A percentile compares a stretch with the other conserved stretches of the same genome.
These are phyloP conservation scores for Pythium phragmiticola DNA, from an alignment of 352 stramenopile genomes.

Conservation along the genomic window DNA sequence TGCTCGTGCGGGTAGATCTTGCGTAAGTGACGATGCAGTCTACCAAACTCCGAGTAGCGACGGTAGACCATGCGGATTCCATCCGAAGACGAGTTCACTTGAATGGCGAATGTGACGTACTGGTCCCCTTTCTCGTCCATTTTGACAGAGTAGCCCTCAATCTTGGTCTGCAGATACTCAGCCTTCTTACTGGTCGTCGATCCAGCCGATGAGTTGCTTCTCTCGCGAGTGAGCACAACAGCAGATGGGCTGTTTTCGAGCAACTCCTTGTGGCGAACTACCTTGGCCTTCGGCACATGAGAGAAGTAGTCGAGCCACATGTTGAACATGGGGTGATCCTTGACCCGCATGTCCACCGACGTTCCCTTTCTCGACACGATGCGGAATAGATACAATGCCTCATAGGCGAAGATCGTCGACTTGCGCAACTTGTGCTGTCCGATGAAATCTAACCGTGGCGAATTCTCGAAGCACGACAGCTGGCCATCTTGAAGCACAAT, in stretches of 20 bases:
- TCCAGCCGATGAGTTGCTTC: slow-evolving; percentile 14
- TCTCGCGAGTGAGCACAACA: slow-evolving; percentile 67
- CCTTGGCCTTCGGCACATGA: slow-evolving; percentile 48
- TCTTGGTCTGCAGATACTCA: slow-evolving; percentile 80
- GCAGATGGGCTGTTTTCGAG: slow-evolving; percentile 79
- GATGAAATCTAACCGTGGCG: slow-evolving; percentile 69
- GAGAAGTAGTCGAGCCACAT: slow-evolving; percentile 66
- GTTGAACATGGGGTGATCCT: slow-evolving; percentile 76
- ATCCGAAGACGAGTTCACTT: slow-evolving; percentile 63
- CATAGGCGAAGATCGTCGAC: slow-evolving; percentile 68
- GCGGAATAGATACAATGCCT: slow-evolving; percentile 75
- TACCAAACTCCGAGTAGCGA: slow-evolving; percentile 77
- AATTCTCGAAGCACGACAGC: slow-evolving; percentile 81
- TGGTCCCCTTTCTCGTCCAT: slow-evolving; percentile 70
- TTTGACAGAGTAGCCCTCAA: slow-evolving; percentile 67
- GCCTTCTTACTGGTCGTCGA: slow-evolving; percentile 27
- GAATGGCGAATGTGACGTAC: slow-evolving; percentile 78
- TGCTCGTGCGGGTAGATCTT: slow-evolving; percentile 82
- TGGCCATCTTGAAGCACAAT: slow-evolving; percentile 76
- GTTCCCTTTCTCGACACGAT: slow-evolving; percentile 66
- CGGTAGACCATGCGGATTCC: slow-evolving; percentile 74
- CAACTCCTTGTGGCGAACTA: slow-evolving; percentile 74
- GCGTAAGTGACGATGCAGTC: slow-evolving; percentile 69
- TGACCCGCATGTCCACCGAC: slow-evolving; percentile 76
- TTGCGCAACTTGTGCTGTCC: slow-evolving; percentile 67